These are phyloP conservation scores for Massarina eburnea DNA, from an alignment of 2,329 filamentous ascomycete species.

Conservation along the genomic window DNA sequence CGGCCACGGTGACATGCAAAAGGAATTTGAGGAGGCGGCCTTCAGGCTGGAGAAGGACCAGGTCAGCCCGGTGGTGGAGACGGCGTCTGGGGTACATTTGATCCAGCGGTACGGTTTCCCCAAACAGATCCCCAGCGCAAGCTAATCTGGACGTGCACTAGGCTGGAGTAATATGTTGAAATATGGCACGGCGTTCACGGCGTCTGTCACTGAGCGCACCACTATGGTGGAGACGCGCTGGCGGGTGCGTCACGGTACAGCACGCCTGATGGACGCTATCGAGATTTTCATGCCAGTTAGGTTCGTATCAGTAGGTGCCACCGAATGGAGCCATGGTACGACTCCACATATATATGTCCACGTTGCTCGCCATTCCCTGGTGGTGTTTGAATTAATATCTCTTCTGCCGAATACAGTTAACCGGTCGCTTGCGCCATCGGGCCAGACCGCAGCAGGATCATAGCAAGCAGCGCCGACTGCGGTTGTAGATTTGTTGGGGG, in stretches of 20 bases:
- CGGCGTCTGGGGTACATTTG: constrained; percentile 89
- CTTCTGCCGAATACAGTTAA: not conserved
- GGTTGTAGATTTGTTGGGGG: not conserved
- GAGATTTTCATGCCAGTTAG: not conserved
- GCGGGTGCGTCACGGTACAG: not conserved
- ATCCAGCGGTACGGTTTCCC: constrained; percentile 75
- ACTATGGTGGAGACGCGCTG: not conserved
- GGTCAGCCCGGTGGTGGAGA: constrained; percentile 85
- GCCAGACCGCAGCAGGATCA: not conserved
- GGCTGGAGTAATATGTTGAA: constrained; percentile 20
- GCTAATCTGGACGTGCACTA: constrained; percentile 18
- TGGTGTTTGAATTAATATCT: not conserved
- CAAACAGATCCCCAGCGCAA: constrained; percentile 1
- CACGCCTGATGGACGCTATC: no score
- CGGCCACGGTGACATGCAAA: constrained; percentile 94
- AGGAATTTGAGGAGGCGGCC: constrained; percentile 95
- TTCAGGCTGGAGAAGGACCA: constrained; percentile 87
- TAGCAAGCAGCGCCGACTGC: not conserved
- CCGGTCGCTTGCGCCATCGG: not conserved
- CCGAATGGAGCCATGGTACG: constrained; percentile 1
- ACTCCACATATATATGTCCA: not conserved
- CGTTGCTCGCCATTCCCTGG: not conserved
- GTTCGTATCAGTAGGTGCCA: constrained; percentile 1
- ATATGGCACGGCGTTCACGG: constrained; percentile 1
- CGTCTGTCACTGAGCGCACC: not conserved